A percentile compares a stretch with the other conserved stretches of the same genome.
phyloP scores from a whole-genome alignment of 768 basidiomycete species.

The Amanita rubescens region DNA sequence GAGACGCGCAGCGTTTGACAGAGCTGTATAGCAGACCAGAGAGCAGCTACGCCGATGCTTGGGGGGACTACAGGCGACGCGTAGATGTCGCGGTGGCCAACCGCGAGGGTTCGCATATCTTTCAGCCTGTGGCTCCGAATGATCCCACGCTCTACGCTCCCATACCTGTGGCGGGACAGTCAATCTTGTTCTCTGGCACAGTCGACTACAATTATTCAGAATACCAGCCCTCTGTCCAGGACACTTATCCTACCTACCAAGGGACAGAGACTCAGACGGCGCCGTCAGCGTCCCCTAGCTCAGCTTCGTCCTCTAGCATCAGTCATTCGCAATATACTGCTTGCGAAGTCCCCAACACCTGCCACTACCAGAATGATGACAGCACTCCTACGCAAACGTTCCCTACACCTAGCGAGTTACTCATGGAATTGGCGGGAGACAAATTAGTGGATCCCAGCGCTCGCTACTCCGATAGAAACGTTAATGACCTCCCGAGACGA shows the following conservation, averaged over 20 bases:
- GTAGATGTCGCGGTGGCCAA: background rate
- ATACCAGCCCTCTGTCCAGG: background rate
- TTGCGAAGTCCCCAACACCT: slow-evolving; percentile 9
- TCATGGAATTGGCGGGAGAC: slow-evolving; percentile 33
- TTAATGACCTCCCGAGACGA: slow-evolving; percentile 6
- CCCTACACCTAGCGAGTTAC: slow-evolving; percentile 59
- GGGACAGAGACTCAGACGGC: background rate
- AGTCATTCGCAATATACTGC: background rate
- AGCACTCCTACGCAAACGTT: slow-evolving; percentile 30
- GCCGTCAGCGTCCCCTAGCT: background rate
- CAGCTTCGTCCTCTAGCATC: background rate
- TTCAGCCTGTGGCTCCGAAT: background rate
- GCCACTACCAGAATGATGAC: slow-evolving; percentile 8
- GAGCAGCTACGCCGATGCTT: background rate
- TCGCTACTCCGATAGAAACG: slow-evolving; percentile 2
- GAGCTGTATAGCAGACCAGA: background rate
- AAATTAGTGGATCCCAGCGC: background rate
- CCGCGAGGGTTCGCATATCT: background rate
- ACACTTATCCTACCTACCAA: background rate
- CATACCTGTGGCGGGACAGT: background rate
- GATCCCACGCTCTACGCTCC: slow-evolving; percentile 4
- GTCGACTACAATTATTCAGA: background rate
- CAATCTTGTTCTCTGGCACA: background rate
- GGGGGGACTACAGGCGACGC: background rate
- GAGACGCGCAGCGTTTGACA: background rate